A percentile compares a stretch with the other conserved stretches of the same genome.
phyloP scores from a whole-genome alignment of 2,329 filamentous ascomycete genomes.

The Penicillium sp. region DNA sequence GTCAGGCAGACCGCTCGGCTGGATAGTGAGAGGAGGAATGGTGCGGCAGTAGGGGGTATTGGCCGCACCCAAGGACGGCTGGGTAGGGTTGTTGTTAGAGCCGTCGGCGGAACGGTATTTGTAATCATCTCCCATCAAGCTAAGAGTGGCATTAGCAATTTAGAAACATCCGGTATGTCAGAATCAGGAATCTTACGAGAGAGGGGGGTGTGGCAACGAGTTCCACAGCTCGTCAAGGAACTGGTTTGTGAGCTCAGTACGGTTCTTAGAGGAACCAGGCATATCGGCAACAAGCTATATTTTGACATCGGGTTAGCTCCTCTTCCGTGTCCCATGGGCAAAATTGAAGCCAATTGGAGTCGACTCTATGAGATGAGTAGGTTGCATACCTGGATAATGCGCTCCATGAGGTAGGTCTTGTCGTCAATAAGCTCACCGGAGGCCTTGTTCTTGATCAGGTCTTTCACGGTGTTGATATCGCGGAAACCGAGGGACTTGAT shows the following conservation, averaged over 20 bases:
- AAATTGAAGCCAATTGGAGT: not conserved
- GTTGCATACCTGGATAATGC: constrained; percentile 61
- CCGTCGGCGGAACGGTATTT: constrained; percentile 72
- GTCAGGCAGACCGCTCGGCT: constrained; percentile 70
- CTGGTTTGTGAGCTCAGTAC: constrained; percentile 66
- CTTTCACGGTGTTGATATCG: constrained; percentile 67
- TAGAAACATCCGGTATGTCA: not conserved
- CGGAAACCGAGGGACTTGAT: constrained; percentile 58
- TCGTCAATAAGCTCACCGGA: constrained; percentile 71
- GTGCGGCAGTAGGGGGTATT: constrained; percentile 70
- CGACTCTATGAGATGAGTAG: not conserved
- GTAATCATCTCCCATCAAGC: constrained; percentile 58
- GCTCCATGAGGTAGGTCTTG: constrained; percentile 77
- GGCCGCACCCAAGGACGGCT: constrained; percentile 69
- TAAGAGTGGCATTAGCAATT: constrained; percentile 23
- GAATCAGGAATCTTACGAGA: constrained; percentile 55
- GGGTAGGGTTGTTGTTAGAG: constrained; percentile 70
- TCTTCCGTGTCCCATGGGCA: not conserved
- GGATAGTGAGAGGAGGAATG: constrained; percentile 61
- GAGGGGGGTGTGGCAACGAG: constrained; percentile 72
- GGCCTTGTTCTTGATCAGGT: constrained; percentile 65
- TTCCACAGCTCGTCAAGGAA: constrained; percentile 74
- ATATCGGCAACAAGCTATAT: constrained; percentile 66
- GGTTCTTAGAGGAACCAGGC: constrained; percentile 64
- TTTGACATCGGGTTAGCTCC: not conserved